These are phyloP conservation scores for Kwoniella pini DNA, from an alignment of 768 basidiomycete genomes.

Conservation along the genomic window DNA sequence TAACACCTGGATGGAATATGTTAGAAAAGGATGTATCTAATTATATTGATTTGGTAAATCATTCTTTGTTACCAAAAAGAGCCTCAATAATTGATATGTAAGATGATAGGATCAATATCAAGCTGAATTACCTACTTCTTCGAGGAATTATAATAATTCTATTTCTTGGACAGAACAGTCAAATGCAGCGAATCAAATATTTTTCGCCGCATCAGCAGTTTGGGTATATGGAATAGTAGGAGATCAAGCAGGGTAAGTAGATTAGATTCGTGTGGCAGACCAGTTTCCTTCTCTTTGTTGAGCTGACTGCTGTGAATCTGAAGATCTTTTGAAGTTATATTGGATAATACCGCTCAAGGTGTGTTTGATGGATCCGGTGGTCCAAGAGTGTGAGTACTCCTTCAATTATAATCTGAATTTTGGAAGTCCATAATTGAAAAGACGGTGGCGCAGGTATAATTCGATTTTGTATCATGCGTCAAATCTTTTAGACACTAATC, in stretches of 20 bases:
- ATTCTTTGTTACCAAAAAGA: neutral
- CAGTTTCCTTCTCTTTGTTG: neutral
- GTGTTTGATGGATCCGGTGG: constrained; percentile 29
- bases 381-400: constrained; percentile 26
- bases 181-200: constrained; percentile 28
- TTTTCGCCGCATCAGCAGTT: constrained; percentile 24
- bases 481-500: constrained; percentile 16
- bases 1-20: constrained; percentile 49
- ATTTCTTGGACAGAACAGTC: constrained; percentile 42
- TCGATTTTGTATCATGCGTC: constrained; percentile 33
- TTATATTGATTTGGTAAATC: constrained; percentile 38
- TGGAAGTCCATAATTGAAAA: neutral
- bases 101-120: constrained; percentile 23
- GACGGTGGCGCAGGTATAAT: constrained; percentile 28
- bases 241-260: constrained; percentile 24
- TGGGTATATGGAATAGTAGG: constrained; percentile 30
- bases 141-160: constrained; percentile 24
- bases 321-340: constrained; percentile 34
- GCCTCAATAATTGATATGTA: neutral
- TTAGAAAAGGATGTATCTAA: constrained; percentile 33
- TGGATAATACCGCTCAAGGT: constrained; percentile 32
- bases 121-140: constrained; percentile 11
- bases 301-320: neutral
- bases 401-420: too few species aligned
- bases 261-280: neutral